Conservation (phyloP, 257 asterid genomes). For the Cynanchum wilfordii region DNA sequence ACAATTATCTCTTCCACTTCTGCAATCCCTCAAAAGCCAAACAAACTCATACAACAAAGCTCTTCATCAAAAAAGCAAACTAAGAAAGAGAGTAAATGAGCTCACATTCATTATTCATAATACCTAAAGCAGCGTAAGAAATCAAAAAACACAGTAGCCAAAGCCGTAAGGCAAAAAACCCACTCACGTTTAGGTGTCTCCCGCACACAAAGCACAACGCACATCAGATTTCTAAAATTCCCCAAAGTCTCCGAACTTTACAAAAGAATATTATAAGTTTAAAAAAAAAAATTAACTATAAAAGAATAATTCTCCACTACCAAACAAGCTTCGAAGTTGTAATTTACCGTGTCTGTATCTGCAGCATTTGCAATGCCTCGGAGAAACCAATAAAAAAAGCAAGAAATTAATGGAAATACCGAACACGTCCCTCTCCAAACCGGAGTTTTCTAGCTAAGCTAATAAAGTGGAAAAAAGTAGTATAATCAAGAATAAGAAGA, state of each 20-base stretch:
- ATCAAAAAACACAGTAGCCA: constrained; percentile 25
- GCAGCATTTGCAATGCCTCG: constrained; percentile 5
- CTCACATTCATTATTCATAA: neutral
- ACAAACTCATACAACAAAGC: constrained; percentile 1
- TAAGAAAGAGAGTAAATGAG: neutral
- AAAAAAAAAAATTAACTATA: neutral
- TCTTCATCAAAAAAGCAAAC: neutral
- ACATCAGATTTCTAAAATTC: constrained; percentile 11
- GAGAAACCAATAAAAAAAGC: constrained; percentile 21
- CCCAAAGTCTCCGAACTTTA: constrained; percentile 16
- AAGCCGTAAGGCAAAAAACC: constrained; percentile 19
- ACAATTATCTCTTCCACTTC: neutral
- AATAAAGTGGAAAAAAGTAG: neutral
- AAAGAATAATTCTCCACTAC: neutral
- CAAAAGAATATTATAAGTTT: constrained; percentile 6
- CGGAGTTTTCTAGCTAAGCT: too few species aligned
- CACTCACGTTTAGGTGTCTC: constrained; percentile 52
- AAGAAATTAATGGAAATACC: constrained; percentile 1
- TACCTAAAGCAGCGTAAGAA: neutral
- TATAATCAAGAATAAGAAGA: neutral
- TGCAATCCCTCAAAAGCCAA: constrained; percentile 7
- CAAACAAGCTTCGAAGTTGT: neutral
- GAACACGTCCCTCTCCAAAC: neutral
- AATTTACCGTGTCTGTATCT: neutral
- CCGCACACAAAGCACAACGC: constrained; percentile 43